phyloP scores from a whole-genome alignment of 1,284 basidiomycete genomes.

The Neolentinus lepideus region DNA sequence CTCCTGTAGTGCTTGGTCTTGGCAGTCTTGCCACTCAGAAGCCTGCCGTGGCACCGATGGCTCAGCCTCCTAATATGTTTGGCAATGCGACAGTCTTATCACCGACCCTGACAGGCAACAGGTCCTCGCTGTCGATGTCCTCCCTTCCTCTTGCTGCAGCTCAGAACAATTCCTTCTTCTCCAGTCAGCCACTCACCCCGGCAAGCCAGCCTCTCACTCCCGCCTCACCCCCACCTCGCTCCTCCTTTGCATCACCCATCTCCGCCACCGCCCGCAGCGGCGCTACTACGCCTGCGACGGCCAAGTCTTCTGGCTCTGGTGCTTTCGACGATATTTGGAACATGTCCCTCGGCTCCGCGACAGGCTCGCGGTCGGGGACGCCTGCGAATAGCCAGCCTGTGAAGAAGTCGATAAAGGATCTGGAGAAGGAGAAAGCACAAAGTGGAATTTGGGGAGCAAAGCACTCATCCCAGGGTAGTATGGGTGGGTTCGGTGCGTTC shows the following conservation, averaged over 20 bases:
- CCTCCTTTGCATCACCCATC: constrained; percentile 13
- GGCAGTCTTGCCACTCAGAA: neutral
- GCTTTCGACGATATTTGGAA: constrained; percentile 90
- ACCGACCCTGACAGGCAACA: neutral
- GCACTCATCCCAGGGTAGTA: constrained; percentile 22
- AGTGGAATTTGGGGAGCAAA: constrained; percentile 65
- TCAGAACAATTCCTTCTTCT: neutral
- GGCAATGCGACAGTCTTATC: neutral
- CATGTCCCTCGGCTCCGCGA: constrained; percentile 59
- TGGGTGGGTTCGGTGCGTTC: constrained; percentile 38
- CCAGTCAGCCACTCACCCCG: constrained; percentile 9
- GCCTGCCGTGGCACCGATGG: neutral
- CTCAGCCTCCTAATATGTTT: neutral
- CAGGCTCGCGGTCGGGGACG: constrained; percentile 5
- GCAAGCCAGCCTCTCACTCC: constrained; percentile 4
- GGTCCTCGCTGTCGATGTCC: neutral
- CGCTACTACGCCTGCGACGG: constrained; percentile 14
- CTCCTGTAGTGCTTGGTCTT: neutral
- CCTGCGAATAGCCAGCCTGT: constrained; percentile 19
- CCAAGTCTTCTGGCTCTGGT: constrained; percentile 16
- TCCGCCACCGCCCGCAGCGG: neutral
- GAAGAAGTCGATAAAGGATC: constrained; percentile 78
- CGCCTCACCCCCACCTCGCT: constrained; percentile 11
- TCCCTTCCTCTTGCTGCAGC: neutral
- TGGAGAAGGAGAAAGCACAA: constrained; percentile 81